These are phyloP conservation scores for Melianthus villosus DNA, from an alignment of 441 rosid genomes.

Conservation along the genomic window DNA sequence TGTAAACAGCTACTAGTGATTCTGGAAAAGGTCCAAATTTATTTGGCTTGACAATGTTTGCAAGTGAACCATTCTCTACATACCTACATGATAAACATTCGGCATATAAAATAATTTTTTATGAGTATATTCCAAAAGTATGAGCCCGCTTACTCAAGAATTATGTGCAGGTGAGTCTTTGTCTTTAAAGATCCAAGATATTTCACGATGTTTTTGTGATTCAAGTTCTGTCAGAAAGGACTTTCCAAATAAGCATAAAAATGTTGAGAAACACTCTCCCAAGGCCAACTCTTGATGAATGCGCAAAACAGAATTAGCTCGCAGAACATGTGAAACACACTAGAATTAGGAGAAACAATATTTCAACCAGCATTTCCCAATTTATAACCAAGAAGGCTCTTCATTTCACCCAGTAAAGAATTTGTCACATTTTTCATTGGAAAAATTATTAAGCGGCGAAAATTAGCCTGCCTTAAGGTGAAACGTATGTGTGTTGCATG, in stretches of 20 bases:
- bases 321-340: background rate
- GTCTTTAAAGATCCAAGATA: slow-evolving; percentile 94
- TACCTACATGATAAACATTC: slow-evolving; percentile 38
- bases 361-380: too few species aligned
- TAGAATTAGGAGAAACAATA: too few species aligned
- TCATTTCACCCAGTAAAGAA: too few species aligned
- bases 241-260: slow-evolving; percentile 2
- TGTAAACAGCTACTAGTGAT: slow-evolving; percentile 87
- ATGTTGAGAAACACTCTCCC: slow-evolving; percentile 2
- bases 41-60: slow-evolving; percentile 95
- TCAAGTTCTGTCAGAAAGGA: slow-evolving; percentile 53
- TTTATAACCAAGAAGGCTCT: too few species aligned
- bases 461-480: too few species aligned
- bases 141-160: slow-evolving; percentile 69
- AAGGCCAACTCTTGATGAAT: slow-evolving; percentile 1
- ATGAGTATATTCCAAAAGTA: slow-evolving; percentile 7
- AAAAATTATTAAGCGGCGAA: too few species aligned
- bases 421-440: too few species aligned
- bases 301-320: background rate
- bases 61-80: slow-evolving; percentile 98
- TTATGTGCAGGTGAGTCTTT: slow-evolving; percentile 86
- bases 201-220: slow-evolving; percentile 95
- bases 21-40: slow-evolving; percentile 99
- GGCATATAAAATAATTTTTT: slow-evolving; percentile 5
- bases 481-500: too few species aligned